Base-by-base conservation (phyloP, 2,329 filamentous ascomycete species). In the Alternaria sp. region DNA sequence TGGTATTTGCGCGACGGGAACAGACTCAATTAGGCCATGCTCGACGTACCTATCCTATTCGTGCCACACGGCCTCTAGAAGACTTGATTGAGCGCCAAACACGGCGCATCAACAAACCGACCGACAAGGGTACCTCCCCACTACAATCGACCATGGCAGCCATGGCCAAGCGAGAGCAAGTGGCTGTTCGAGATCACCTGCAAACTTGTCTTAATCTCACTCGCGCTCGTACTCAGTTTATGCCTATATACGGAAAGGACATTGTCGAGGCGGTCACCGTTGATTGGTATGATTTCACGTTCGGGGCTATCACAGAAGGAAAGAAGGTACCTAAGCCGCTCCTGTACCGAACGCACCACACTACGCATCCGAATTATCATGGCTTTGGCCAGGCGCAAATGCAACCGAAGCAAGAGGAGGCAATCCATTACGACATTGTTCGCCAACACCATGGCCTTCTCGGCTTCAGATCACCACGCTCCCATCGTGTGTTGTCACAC, bases 141-240 rank as follows among this genome's bases (percentile, higher is more conserved):
- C 84, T 92, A 26, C 84, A 87, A 65, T 91, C 90, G 1, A 90
- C 89, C 42, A 82, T 96, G 46, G 85, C 86, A 1, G 91, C 91
- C 58, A 81, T 96, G 51, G 74, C 72, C 16, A 91, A 95, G 65
- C 41, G 86, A 89, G 65, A 92, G 87, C 84, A 85, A 85, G 20
- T 87, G 88, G 53, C 90, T 91, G 71, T 75, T n/a, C 68, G 75
- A 34, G 90, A 93, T 57, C 91, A 94, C 74, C 82, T 97, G 30
- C 92, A 93, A 71, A 89, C 92, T 64, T 91, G 88, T 61, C 87
- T 94, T 22, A 93, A 93, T 68, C 82, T 96, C 22, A 96, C 96
- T 68, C 89, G 89, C 0, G 85, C 95, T 26, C 90, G 93, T 3
- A 90, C 93, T 34, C 91, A 95, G 68, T 89, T 91, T 64, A 86